These are phyloP conservation scores for Fusarium lyarnte DNA, from an alignment of 2,329 filamentous ascomycete genomes.

Conservation along the genomic window DNA sequence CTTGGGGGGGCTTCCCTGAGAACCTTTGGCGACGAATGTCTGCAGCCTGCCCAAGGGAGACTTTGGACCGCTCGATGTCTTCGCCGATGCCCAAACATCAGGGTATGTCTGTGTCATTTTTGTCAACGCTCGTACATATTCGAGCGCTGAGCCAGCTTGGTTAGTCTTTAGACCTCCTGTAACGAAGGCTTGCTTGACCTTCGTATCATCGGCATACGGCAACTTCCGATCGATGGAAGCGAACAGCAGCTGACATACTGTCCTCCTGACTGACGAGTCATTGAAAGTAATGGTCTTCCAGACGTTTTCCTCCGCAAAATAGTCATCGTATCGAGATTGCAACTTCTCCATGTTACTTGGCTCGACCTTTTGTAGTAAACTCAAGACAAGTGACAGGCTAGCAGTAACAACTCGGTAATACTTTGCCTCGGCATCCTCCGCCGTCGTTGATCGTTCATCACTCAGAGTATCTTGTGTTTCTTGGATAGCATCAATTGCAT, in stretches of 20 bases:
- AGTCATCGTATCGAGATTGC: constrained; percentile 68
- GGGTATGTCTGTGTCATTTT: constrained; percentile 72
- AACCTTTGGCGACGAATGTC: constrained; percentile 82
- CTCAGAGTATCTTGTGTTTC: constrained; percentile 86
- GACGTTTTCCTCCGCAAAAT: constrained; percentile 72
- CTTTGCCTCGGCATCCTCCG: constrained; percentile 87
- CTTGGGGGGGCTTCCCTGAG: constrained; percentile 75
- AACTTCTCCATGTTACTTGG: constrained; percentile 67
- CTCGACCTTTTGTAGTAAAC: constrained; percentile 61
- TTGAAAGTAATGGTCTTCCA: constrained; percentile 74
- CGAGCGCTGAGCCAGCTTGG: constrained; percentile 78
- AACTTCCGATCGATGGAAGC: constrained; percentile 59
- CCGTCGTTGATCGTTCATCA: constrained; percentile 84
- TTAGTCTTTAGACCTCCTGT: constrained; percentile 76
- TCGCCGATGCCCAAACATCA: constrained; percentile 75
- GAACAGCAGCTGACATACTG: constrained; percentile 61
- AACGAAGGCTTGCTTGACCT: constrained; percentile 70
- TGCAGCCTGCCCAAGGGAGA: constrained; percentile 67
- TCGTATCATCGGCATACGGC: constrained; percentile 59
- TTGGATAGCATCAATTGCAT: constrained; percentile 79
- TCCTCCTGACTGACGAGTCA: constrained; percentile 63
- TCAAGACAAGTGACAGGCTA: constrained; percentile 64
- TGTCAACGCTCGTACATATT: constrained; percentile 74
- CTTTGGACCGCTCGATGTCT: constrained; percentile 57
- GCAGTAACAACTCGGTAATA: constrained; percentile 77